These are phyloP conservation scores for Syzygium aqueum DNA, from an alignment of 345 rosid species.

Conservation along the genomic window DNA sequence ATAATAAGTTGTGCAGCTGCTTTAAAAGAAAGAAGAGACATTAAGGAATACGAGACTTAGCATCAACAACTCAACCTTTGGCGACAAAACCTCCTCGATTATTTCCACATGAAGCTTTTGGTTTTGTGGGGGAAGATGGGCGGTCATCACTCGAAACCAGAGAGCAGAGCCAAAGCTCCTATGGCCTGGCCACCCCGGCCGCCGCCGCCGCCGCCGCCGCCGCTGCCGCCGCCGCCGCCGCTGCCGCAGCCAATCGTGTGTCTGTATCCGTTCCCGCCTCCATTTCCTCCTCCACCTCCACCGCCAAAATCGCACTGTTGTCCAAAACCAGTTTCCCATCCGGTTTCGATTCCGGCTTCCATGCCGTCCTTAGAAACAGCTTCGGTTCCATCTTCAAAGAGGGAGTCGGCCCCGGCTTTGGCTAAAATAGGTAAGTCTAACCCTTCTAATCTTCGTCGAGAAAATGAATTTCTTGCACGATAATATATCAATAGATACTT, in stretches of 20 bases:
- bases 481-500: not conserved
- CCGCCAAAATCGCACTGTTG: not conserved
- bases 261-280: not conserved
- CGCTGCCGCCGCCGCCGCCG: not conserved
- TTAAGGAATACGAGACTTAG: not conserved
- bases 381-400: not conserved
- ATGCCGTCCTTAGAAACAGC: not conserved
- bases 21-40: not conserved
- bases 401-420: not conserved
- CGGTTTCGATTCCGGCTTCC: not conserved
- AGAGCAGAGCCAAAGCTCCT: not conserved
- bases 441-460: not conserved
- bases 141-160: not conserved
- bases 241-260: not conserved
- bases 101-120: not conserved
- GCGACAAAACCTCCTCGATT: not conserved
- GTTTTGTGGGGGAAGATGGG: not conserved
- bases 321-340: not conserved
- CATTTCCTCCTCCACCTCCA: not conserved
- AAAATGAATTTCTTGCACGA: not conserved
- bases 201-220: not conserved
- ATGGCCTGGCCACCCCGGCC: too few relatives aligned
- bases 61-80: not conserved
- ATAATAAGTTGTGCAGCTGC: not conserved
- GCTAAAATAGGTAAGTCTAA: not conserved